A percentile compares a stretch with the other conserved stretches of the same genome.
Conservation (phyloP, 805 yeast species). For the Ascoidea tarda region DNA sequence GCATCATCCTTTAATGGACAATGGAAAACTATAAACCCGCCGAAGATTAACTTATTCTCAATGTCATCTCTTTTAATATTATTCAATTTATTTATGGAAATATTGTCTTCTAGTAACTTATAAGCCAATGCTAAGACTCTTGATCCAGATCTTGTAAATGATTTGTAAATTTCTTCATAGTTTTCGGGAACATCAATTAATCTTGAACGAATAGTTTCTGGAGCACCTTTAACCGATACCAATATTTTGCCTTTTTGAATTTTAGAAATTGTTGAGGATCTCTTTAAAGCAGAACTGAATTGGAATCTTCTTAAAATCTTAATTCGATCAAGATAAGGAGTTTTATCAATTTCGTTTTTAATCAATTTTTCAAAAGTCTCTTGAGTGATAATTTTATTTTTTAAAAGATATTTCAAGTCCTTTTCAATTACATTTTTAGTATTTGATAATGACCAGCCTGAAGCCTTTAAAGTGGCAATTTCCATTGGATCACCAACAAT, state of each 20-base stretch:
- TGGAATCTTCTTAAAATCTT: conserved; percentile 87
- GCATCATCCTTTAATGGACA: conserved; percentile 96
- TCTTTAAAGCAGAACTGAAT: conserved; percentile 88
- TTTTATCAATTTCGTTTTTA: conserved; percentile 11
- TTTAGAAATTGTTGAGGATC: conserved; percentile 78
- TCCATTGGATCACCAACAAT: conserved; percentile 99
- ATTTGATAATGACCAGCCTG: conserved; percentile 70
- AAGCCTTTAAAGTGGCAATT: conserved; percentile 81
- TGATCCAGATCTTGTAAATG: conserved; percentile 89
- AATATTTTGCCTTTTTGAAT: conserved; percentile 39
- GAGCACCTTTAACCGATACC: conserved; percentile 95
- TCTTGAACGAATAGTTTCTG: conserved; percentile 84
- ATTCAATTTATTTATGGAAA: conserved; percentile 34
- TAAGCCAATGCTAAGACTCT: conserved; percentile 94
- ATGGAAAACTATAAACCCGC: conserved; percentile 91
- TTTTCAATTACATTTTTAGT: conserved; percentile 53
- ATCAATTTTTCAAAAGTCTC: background rate
- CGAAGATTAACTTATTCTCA: conserved; percentile 65
- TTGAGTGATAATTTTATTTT: conserved; percentile 10
- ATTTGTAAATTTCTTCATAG: conserved; percentile 77
- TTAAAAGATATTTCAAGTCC: conserved; percentile 14
- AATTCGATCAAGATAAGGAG: conserved; percentile 29
- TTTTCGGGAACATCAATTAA: conserved; percentile 52
- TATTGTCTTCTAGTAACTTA: conserved; percentile 44
- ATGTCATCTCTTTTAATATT: conserved; percentile 61